Base-by-base conservation (phyloP, 345 rosid genomes). In the Bruguiera sexangula region DNA sequence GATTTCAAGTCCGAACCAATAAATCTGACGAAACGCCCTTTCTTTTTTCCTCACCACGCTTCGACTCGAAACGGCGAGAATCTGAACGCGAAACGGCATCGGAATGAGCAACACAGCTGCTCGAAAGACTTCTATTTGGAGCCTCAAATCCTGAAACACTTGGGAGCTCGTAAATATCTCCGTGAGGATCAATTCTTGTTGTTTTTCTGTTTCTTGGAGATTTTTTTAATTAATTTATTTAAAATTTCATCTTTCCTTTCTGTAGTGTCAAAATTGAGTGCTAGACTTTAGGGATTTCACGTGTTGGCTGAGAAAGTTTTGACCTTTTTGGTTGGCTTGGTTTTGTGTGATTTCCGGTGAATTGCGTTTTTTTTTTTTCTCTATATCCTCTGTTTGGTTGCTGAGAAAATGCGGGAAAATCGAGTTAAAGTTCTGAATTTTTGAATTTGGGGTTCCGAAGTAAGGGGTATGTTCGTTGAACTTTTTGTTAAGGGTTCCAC, bases 1-100 rank as follows among this genome's bases (percentile, higher is more conserved):
- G 74, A 68, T 82, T 86, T 87, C 83, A 81, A 80, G 85, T 92
- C 91, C 95, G 89, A 15, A 1, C 60, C n/a, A 57, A 60, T 60
- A 56, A 68, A 56, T 43, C 19, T 13, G 6, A 39, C 20, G 0
- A 51, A 3, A 36, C 30, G 34, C 22, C 5, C 18, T 6, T 1
- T 0, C 18, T 27, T 2, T 2, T 27, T 5, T 4, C 50, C 5
- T 2, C 18, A 13, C 48, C 3, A 0, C 27, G 29, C 26, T 6
- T 57, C 18, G 18, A 31, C 29, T 24, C 1, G n/a, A 70, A 26
- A 68, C 34, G 29, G 43, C 39, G 54, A 29, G 5, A 37, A 27
- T 21, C 29, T 10, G 18, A 56, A 16, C 20, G 20, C 7, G 60
- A 46, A 39, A 31, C 19, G 22, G n/a, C 46, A 5, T 16, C 21